Conservation (phyloP, 345 rosid species). For the Odontarrhena argentea region DNA sequence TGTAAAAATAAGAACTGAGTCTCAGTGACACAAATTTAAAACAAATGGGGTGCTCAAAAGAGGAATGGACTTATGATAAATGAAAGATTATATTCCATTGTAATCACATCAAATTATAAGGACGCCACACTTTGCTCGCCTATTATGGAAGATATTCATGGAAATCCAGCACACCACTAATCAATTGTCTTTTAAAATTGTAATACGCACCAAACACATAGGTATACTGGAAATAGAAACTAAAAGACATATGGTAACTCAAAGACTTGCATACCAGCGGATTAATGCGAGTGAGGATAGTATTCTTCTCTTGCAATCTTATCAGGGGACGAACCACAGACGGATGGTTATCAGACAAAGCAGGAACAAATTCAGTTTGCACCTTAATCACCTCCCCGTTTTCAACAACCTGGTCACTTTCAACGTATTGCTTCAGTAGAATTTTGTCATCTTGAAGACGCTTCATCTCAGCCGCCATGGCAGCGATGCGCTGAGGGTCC, state of each 20-base stretch:
- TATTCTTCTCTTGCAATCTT: constrained; percentile 83
- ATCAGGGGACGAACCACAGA: constrained; percentile 82
- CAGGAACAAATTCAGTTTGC: constrained; percentile 77
- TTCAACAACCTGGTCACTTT: constrained; percentile 90
- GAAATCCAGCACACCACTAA: neutral
- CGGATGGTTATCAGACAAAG: constrained; percentile 78
- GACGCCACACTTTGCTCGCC: neutral
- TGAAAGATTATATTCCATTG: neutral
- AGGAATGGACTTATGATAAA: neutral
- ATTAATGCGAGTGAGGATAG: constrained; percentile 93
- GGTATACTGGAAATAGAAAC: constrained; percentile 2
- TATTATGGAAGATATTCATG: constrained; percentile 20
- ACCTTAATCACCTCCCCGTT: constrained; percentile 80
- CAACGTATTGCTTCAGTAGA: constrained; percentile 89
- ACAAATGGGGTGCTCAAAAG: constrained; percentile 15
- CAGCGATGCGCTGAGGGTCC: constrained; percentile 72
- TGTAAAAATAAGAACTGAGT: constrained; percentile 1
- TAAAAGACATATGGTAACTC: constrained; percentile 11
- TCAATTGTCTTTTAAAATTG: neutral
- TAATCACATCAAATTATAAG: neutral
- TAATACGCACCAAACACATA: constrained; percentile 16
- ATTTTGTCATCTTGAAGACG: constrained; percentile 93
- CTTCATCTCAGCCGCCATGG: constrained; percentile 80
- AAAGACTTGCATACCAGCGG: constrained; percentile 65
- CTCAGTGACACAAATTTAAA: constrained; percentile 7